Evolutionary conservation across 2,329 filamentous ascomycete species (phyloP).

Genomic region (Microsporum canis): DNA sequence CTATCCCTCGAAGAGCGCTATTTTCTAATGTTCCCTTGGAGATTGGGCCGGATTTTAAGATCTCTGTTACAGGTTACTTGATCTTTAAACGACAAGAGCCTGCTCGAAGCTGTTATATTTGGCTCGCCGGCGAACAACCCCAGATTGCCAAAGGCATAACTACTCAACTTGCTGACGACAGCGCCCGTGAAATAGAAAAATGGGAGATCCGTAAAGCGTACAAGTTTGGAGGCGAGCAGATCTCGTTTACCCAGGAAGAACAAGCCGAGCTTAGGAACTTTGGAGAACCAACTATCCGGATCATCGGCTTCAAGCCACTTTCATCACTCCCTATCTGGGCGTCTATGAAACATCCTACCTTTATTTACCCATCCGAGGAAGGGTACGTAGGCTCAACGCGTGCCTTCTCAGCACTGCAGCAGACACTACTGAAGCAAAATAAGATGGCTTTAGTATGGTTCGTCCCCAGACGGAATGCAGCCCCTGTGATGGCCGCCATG

Average conservation of each 20-base stretch:
- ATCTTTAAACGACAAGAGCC: slow-evolving; percentile 74
- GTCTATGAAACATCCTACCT: slow-evolving; percentile 72
- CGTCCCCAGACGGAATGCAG: slow-evolving; percentile 67
- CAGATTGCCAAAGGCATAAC: slow-evolving; percentile 69
- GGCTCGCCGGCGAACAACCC: slow-evolving; percentile 70
- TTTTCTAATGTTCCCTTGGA: slow-evolving; percentile 84
- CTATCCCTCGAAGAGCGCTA: slow-evolving; percentile 69
- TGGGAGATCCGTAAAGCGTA: slow-evolving; percentile 80
- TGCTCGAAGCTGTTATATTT: slow-evolving; percentile 75
- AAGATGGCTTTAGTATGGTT: slow-evolving; percentile 88
- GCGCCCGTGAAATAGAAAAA: slow-evolving; percentile 64
- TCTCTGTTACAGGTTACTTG: slow-evolving; percentile 89
- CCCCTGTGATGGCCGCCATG: slow-evolving; percentile 68
- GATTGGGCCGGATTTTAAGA: slow-evolving; percentile 69
- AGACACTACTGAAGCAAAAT: slow-evolving; percentile 66
- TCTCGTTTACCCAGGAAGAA: slow-evolving; percentile 78
- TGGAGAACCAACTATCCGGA: slow-evolving; percentile 68
- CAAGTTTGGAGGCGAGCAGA: slow-evolving; percentile 85
- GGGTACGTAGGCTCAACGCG: slow-evolving; percentile 83
- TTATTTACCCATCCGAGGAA: slow-evolving; percentile 88
- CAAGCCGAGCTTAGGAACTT: slow-evolving; percentile 67
- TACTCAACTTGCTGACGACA: slow-evolving; percentile 65
- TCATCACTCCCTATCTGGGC: slow-evolving; percentile 69
- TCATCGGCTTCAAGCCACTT: slow-evolving; percentile 87
- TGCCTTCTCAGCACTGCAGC: slow-evolving; percentile 81